Evolutionary conservation across 208 protist genomes (phyloP).

Genomic region (Tritrichomonas foetus): DNA sequence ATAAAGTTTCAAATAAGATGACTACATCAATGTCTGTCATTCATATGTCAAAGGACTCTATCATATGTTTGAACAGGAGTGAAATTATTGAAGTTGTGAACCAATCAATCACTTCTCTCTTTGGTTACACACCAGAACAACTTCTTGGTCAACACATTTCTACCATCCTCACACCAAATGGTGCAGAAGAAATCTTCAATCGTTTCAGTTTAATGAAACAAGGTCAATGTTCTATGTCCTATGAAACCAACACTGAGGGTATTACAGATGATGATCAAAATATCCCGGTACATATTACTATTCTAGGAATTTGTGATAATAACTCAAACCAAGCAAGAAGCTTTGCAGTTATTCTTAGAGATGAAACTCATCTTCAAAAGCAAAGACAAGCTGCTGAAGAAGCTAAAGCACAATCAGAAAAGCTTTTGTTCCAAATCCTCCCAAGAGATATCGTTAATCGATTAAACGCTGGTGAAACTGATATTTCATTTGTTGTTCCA

Average conservation of each 20-base stretch:
- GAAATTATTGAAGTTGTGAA: neutral
- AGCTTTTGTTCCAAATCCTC: too few species aligned
- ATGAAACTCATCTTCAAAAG: neutral
- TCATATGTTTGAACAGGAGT: neutral
- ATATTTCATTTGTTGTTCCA: neutral
- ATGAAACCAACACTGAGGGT: neutral
- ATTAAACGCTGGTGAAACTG: neutral
- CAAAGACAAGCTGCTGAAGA: slow-evolving; percentile 17
- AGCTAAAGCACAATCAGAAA: neutral
- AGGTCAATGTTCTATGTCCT: neutral
- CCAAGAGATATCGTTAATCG: neutral
- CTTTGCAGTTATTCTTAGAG: neutral
- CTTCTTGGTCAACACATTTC: neutral
- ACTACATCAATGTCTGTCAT: neutral
- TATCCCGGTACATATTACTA: neutral
- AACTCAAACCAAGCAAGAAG: neutral
- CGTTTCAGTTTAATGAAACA: neutral
- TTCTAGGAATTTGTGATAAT: neutral
- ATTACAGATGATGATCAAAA: neutral
- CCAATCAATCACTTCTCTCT: neutral
- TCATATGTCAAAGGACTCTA: neutral
- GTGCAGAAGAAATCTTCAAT: neutral
- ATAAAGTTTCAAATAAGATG: too few species aligned
- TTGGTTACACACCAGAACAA: too few species aligned
- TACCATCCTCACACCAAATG: neutral